Base-by-base conservation (phyloP, 345 rosid species). In the Eucalyptus curtisii region DNA sequence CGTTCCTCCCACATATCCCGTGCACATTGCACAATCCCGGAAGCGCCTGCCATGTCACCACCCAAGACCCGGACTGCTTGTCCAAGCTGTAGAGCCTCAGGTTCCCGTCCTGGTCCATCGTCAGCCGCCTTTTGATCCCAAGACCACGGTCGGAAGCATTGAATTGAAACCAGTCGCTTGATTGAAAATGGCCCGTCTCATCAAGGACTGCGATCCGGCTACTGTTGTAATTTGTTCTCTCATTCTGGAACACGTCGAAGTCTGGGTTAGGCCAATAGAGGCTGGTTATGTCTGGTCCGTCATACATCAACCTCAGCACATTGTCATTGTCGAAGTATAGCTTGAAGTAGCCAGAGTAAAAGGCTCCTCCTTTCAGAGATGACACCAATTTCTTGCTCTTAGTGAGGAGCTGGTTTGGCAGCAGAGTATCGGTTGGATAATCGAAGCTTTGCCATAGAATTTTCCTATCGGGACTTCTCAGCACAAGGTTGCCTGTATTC, bases 371-470 rank as follows among this genome's bases (percentile, higher is more conserved):
- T 33, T 89, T 91, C 68, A 81, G 52, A 40, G 79, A 79, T 42
- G 94, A 94, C 53, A 88, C 68, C 59, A 94, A 85, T n/a, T n/a
- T n/a, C n/a, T n/a, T n/a, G n/a, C n/a, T n/a, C n/a, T n/a, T n/a
- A n/a, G n/a, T n/a, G n/a, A 94, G 86, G 37, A 7, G 33, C 49
- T 94, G 95, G 71, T 57, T 88, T 52, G 95, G 94, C 66, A 94
- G 90, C 45, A 94, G 90, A 8, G 95, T 94, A 88, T 93, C 91
- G 6, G 91, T 91, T 14, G 94, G 95, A 86, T 55, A 89, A 88
- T 94, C 94, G 79, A 92, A 92, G 93, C 94, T 92, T 86, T 92
- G 91, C 94, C 94, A 92, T 13, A 93, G 76, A 87, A 91, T 85
- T 31, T 86, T 88, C n/a, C 48, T 86, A 7, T 47, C 10, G 5